Base-by-base conservation (phyloP, 495 filamentous ascomycete species). In the Xylaria bambusicola region DNA sequence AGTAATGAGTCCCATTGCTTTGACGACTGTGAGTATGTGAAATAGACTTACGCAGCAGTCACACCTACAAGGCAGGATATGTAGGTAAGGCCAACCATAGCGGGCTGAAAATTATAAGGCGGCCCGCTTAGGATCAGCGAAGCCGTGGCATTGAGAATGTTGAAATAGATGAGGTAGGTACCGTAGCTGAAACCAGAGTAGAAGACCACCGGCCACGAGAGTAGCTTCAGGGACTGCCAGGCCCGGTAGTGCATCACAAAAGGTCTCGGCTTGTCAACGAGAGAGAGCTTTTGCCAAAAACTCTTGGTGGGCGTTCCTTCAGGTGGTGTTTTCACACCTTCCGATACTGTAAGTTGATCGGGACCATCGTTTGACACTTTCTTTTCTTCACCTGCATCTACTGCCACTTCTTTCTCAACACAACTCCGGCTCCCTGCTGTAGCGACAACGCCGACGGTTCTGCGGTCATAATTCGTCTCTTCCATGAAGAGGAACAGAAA, bases 401-500 rank as follows among this genome's bases (percentile, higher is more conserved):
- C 49, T 36, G 31, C 38, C 15, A 40, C 41, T 40, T 52, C 50
- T 18, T 52, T 52, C 33, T 40, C 50, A 15, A 40, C 31, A 26
- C 50, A 38, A 13, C 50, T 38, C 50, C 33, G 50, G 21, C 50
- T 52, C 15, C 26, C 50, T 17, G 75, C 57, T 7, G 10, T 63
- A 52, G 61, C 54, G 23, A 70, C 61, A 24, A 67, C 63, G 21
- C 67, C 70, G 21, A 72, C 55, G 20, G 64, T 67, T 10, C 36
- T 61, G 12, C 80, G 82, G 46, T 78, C 73, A 62, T 82, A 88
- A 66, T 86, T 87, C 1, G 86, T 88, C 67, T 89, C 86, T 70
- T 88, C 86, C 80, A 86, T 84, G 70, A 86, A 84, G 71, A 87
- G 84, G 72, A 86, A 86, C 0, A 87, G 75, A 60, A 88, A 85